phyloP scores from a whole-genome alignment of 2,329 filamentous ascomycete genomes.

The Didymella lethalis region DNA sequence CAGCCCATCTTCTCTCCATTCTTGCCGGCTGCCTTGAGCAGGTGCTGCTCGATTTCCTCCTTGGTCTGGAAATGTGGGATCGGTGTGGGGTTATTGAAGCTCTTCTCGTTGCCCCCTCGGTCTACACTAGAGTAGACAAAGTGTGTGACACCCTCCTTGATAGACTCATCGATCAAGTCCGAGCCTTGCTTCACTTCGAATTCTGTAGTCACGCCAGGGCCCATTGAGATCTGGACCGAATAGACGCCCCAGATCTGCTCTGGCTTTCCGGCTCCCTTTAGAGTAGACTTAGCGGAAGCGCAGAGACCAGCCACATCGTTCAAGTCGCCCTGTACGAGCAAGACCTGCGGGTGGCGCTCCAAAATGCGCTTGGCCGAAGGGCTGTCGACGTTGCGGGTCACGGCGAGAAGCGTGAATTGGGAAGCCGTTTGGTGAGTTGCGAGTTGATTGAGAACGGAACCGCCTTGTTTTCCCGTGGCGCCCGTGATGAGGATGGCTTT shows the following conservation, averaged over 20 bases:
- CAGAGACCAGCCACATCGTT: slow-evolving; percentile 62
- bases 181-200: slow-evolving; percentile 65
- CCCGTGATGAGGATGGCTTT: slow-evolving; percentile 56
- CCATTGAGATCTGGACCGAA: slow-evolving; percentile 64
- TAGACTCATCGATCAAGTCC: slow-evolving; percentile 64
- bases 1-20: slow-evolving; percentile 61
- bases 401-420: slow-evolving; percentile 63
- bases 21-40: slow-evolving; percentile 58
- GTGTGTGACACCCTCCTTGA: slow-evolving; percentile 63
- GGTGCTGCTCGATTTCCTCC: slow-evolving; percentile 67
- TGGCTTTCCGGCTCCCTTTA: slow-evolving; percentile 45
- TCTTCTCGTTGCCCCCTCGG: slow-evolving; percentile 64
- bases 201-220: slow-evolving; percentile 53
- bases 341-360: slow-evolving; percentile 57
- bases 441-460: slow-evolving; percentile 54
- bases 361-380: slow-evolving; percentile 59
- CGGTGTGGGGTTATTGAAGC: slow-evolving; percentile 55
- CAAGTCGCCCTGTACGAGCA: slow-evolving; percentile 66
- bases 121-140: slow-evolving; percentile 73
- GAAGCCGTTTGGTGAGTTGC: slow-evolving; percentile 44
- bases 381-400: slow-evolving; percentile 66
- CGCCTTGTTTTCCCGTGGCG: slow-evolving; percentile 58
- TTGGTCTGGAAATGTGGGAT: slow-evolving; percentile 71
- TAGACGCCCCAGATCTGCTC: slow-evolving; percentile 66
- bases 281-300: slow-evolving; percentile 50